Conservation (phyloP, 176 grass and related monocot genomes). For the Hyparrhenia diplandra region DNA sequence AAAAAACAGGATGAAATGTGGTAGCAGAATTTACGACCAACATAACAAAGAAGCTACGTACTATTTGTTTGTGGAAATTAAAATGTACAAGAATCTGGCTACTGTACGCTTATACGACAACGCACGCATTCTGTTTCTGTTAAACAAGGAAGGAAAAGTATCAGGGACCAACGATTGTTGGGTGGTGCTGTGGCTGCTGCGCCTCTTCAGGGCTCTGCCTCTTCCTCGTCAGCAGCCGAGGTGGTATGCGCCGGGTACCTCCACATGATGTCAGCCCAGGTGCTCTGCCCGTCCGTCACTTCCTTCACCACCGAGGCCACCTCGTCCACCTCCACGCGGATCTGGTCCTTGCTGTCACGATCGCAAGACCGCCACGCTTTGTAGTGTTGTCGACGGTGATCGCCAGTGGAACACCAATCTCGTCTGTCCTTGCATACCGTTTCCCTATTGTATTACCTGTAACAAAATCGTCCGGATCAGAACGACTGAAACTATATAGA, state of each 20-base stretch:
- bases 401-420: slow-evolving; percentile 69
- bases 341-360: slow-evolving; percentile 79
- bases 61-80: neutral
- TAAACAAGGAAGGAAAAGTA: neutral
- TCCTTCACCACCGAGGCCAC: slow-evolving; percentile 73
- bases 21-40: neutral
- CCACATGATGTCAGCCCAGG: slow-evolving; percentile 94
- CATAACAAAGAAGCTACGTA: neutral
- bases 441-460: slow-evolving; percentile 80
- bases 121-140: neutral
- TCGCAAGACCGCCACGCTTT: slow-evolving; percentile 69
- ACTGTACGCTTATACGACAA: neutral
- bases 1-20: neutral
- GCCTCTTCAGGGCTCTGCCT: slow-evolving; percentile 28
- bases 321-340: slow-evolving; percentile 67
- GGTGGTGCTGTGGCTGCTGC: neutral
- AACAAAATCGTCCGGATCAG: slow-evolving; percentile 3
- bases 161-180: neutral
- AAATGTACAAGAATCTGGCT: neutral
- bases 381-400: slow-evolving; percentile 67
- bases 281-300: slow-evolving; percentile 64
- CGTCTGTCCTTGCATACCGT: slow-evolving; percentile 72
- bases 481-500: neutral
- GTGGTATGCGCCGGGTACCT: slow-evolving; percentile 53
- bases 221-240: slow-evolving; percentile 39